Base-by-base conservation (phyloP, 2,329 filamentous ascomycete species). In the Colletotrichum trifolii region DNA sequence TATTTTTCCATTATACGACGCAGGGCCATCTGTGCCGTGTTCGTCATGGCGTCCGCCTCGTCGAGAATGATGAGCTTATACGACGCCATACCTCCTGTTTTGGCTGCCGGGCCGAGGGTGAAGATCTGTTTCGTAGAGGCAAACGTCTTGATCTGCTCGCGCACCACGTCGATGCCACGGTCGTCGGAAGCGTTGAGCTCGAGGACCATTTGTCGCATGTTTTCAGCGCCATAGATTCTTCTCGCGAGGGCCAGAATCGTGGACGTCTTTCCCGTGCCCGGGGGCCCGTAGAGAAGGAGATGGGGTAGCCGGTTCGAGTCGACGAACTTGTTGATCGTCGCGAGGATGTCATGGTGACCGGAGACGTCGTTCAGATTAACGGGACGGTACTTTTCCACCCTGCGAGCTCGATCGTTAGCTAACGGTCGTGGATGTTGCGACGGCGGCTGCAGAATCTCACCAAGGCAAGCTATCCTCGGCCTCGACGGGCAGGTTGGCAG, bases 31-130 rank as follows among this genome's bases (percentile, higher is more conserved):
- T 99, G 96, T 6, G 96, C 96, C 0, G 95, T 96, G 58, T 93
- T 91, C n/a, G 96, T 99, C 96, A 99, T 99, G 58, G 96, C 96
- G 77, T 99, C 96, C n/a, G 96, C 96, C 82, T 99, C 96, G 77
- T 99, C 96, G 5, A 99, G 87, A 60, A 99, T 93, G 75, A 99
- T 98, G 71, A 99, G 88, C 82, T 99, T 99, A 83, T 91, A 99
- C 4, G 87, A 87, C 0, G 92, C 93, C 34, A 95, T 78, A 38
- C 80, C 73, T 25, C 76, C 75, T 6, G 83, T 73, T 39, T 79
- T 79, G 2, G 85, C 80, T 8, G 83, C 82, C 46, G 86, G 82
- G n/a, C 87, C 88, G 74, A 86, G 80, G 12, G 81, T 84, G 81
- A 99, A 99, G 72, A 99, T 99, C 76, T 99, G 96, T 79, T 97